A percentile compares a stretch with the other conserved stretches of the same genome.
phyloP scores from a whole-genome alignment of 75 land plant species.

The Sequoiadendron giganteum region DNA sequence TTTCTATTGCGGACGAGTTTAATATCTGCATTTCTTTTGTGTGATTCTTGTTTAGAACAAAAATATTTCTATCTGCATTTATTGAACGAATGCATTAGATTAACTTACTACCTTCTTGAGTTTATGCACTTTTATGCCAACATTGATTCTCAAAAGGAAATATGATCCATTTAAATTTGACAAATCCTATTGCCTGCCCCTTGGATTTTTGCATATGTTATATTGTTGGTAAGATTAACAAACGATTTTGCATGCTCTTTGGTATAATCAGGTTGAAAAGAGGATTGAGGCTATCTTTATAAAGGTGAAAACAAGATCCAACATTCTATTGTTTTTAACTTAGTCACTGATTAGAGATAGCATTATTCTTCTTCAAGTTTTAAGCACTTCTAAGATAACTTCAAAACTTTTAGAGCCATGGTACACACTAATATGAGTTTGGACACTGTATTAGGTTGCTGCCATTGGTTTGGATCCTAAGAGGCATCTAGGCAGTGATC shows the following conservation, averaged over 20 bases:
- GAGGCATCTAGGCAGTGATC: constrained; percentile 83
- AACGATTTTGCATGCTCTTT: not conserved
- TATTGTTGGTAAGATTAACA: not conserved
- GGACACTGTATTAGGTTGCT: constrained; percentile 68
- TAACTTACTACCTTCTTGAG: not conserved
- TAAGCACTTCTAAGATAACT: not conserved
- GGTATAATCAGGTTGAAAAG: constrained; percentile 47
- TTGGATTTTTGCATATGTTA: not conserved
- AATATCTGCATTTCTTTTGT: not conserved
- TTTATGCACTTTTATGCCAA: not conserved
- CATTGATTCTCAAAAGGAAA: not conserved
- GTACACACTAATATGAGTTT: not conserved
- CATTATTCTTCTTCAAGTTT: not conserved
- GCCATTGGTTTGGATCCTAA: constrained; percentile 86
- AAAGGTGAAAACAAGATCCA: constrained; percentile 52
- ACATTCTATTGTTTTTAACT: not conserved
- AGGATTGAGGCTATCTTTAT: constrained; percentile 74
- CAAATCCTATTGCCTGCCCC: not conserved
- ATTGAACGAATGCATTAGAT: not conserved
- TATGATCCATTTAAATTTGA: not conserved
- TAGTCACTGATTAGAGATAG: not conserved
- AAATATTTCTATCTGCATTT: not conserved
- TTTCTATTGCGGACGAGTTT: not conserved
- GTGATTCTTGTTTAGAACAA: not conserved
- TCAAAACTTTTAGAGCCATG: not conserved